phyloP scores from a whole-genome alignment of 805 yeast genomes.

The Lachancea fermentati region DNA sequence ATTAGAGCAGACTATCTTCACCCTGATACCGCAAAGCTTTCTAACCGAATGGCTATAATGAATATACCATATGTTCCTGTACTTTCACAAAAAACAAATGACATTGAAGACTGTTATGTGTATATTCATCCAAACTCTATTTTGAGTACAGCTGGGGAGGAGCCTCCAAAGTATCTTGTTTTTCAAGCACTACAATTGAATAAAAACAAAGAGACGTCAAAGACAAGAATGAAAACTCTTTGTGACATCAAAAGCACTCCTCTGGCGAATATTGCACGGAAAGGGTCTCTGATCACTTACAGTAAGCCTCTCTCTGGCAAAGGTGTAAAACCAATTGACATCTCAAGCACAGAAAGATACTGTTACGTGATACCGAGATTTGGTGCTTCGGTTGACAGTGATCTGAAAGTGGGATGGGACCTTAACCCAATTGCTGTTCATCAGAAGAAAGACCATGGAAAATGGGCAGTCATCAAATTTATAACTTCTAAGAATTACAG shows the following conservation, averaged over 20 bases:
- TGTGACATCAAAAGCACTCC: conserved; percentile 73
- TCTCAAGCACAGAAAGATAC: conserved; percentile 64
- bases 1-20: conserved; percentile 68
- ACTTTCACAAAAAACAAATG: conserved; percentile 33
- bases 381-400: conserved; percentile 78
- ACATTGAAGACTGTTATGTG: conserved; percentile 48
- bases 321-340: conserved; percentile 74
- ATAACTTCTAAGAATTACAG: conserved; percentile 27
- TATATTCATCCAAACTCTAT: conserved; percentile 80
- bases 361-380: conserved; percentile 88
- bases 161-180: conserved; percentile 76
- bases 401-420: conserved; percentile 84
- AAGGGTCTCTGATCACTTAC: conserved; percentile 67
- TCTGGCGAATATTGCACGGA: conserved; percentile 69
- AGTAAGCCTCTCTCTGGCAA: conserved; percentile 84
- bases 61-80: conserved; percentile 63
- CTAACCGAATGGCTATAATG: conserved; percentile 52
- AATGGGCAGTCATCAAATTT: conserved; percentile 49
- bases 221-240: conserved; percentile 63
- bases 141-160: conserved; percentile 48
- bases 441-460: conserved; percentile 61
- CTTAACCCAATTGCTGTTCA: conserved; percentile 71
- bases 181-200: conserved; percentile 63
- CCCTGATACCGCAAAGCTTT: conserved; percentile 53
- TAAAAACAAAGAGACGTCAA: conserved; percentile 41